Evolutionary conservation across 192 early-diverging fungal genomes (phyloP), one percentile per base, ranked within the genome.

Genomic region (Linderina pennispora): DNA sequence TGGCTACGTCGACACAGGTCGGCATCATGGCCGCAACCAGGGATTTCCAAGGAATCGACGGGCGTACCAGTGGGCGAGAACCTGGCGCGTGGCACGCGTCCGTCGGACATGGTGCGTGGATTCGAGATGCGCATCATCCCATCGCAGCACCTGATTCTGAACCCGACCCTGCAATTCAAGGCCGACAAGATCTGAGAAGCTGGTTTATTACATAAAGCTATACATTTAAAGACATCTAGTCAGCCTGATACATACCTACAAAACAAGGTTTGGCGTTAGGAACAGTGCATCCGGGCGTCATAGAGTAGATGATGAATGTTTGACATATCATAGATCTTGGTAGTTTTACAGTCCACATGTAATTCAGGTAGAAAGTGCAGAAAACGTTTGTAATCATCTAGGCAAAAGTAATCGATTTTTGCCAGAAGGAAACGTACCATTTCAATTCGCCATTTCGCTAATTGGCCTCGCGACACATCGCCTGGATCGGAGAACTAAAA

Each of bases 41-140:
- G 45, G 42, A 53, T 36, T 41, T 53, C 23, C 81, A n/a, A 82
- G 50, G 17, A 28, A 37, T 25, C 34, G 4, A 61, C 52, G 0
- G 62, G 28, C 20, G 40, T 50, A 10, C 31, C 26, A 10, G 53
- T 32, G 26, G 39, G 35, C 36, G 46, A 39, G 46, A 62, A 42
- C 40, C 55, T 40, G 50, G 62, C 18, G 17, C 65, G 37, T 23
- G 74, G 43, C 37, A 43, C 13, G 40, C 42, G 60, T 39, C 48
- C 52, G 0, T 36, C 62, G 6, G 52, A 55, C 1, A 53, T 77
- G 51, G 75, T 84, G 36, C 75, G 65, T 19, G 67, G 53, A 10
- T 80, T 83, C 36, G 91, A 94, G 58, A 72, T 94, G 36, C 62
- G 61, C 17, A 53, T 94, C 36, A 79, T 94, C 36, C 76, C 86